phyloP scores from a whole-genome alignment of 2,329 filamentous ascomycete genomes.

The Aspergillus arachidicola region DNA sequence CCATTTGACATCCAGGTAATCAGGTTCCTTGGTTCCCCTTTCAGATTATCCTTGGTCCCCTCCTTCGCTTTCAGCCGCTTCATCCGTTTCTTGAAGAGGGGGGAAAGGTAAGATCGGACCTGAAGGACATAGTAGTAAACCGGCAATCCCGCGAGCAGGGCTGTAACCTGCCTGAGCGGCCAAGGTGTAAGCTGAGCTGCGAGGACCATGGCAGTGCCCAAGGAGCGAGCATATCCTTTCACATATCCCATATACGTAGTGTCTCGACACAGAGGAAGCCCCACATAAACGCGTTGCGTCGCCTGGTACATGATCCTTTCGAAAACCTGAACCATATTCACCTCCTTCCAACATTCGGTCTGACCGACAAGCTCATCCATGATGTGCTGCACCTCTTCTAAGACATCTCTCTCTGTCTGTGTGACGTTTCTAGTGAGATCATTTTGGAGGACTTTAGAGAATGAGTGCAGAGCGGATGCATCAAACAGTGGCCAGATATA shows the following conservation, averaged over 20 bases:
- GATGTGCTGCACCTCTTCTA: not conserved
- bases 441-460: not conserved
- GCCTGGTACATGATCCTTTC: not conserved
- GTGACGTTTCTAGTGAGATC: not conserved
- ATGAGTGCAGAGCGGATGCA: not conserved
- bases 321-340: not conserved
- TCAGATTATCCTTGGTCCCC: not conserved
- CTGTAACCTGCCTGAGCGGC: not conserved
- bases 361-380: not conserved
- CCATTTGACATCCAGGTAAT: not conserved
- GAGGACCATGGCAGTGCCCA: not conserved
- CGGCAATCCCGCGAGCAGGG: not conserved
- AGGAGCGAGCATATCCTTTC: not conserved
- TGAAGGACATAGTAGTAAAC: not conserved
- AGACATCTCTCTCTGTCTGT: not conserved
- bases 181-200: not conserved
- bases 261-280: not conserved
- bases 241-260: not conserved
- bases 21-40: not conserved
- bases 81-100: not conserved
- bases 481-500: not conserved
- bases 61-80: not conserved
- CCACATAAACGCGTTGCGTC: not conserved
- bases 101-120: not conserved
- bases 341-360: not conserved